phyloP scores from a whole-genome alignment of 352 stramenopile genomes.

The Phytophthora meadii region DNA sequence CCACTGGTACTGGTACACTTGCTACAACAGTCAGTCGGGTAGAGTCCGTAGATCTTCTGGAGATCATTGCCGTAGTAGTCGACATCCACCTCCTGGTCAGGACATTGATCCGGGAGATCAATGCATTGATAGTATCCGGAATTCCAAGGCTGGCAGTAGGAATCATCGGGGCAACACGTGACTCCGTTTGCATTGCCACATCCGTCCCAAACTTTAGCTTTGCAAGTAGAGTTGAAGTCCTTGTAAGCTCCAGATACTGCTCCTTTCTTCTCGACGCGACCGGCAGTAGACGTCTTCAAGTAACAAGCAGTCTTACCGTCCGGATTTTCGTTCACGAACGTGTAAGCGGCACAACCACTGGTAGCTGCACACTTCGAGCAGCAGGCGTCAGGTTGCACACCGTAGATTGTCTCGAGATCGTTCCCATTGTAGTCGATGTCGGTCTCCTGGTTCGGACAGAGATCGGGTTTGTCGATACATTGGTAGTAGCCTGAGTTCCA shows the following conservation, averaged over 20 bases:
- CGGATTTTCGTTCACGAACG: conserved; percentile 66
- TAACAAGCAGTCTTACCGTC: conserved; percentile 62
- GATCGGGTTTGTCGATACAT: conserved; percentile 47
- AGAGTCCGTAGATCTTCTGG: conserved; percentile 47
- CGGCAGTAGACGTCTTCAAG: conserved; percentile 50
- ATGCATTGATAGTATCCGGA: conserved; percentile 64
- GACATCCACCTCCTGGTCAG: conserved; percentile 50
- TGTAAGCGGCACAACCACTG: conserved; percentile 58
- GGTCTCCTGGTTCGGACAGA: conserved; percentile 56
- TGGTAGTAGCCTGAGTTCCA: conserved; percentile 74
- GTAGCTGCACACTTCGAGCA: conserved; percentile 50
- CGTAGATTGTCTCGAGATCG: conserved; percentile 48
- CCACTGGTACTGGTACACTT: conserved; percentile 47
- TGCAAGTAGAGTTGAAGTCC: conserved; percentile 24
- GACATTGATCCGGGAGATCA: conserved; percentile 39
- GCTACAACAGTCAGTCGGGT: conserved; percentile 49
- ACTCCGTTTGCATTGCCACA: conserved; percentile 27
- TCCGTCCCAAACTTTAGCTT: conserved; percentile 13
- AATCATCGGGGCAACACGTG: conserved; percentile 38
- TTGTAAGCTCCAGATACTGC: conserved; percentile 39
- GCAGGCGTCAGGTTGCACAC: conserved; percentile 41
- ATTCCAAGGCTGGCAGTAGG: conserved; percentile 68
- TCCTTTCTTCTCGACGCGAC: conserved; percentile 37
- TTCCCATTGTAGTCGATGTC: conserved; percentile 60
- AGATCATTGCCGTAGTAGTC: conserved; percentile 63